phyloP scores from a whole-genome alignment of 768 basidiomycete species.

The Boletus rubroflammeus region DNA sequence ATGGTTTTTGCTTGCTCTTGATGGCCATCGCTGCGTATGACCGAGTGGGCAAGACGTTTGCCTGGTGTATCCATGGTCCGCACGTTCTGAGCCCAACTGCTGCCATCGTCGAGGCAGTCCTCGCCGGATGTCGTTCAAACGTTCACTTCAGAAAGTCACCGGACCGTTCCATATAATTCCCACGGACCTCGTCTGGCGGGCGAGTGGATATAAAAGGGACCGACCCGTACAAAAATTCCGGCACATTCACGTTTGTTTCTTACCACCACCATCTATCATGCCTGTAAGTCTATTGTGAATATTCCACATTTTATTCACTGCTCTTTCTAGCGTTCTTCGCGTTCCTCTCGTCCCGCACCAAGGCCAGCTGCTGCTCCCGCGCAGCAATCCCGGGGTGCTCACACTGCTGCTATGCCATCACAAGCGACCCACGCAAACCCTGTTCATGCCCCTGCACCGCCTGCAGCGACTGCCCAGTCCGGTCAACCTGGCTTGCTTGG shows the following conservation, averaged over 20 bases:
- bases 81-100: slow-evolving; percentile 5
- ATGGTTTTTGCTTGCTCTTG: slow-evolving; percentile 14
- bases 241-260: slow-evolving; percentile 10
- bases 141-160: slow-evolving; percentile 5
- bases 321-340: slow-evolving; percentile 63
- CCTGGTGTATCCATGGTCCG: slow-evolving; percentile 26
- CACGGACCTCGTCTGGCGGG: slow-evolving; percentile 9
- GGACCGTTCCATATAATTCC: slow-evolving; percentile 15
- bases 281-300: slow-evolving; percentile 38
- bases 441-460: slow-evolving; percentile 39
- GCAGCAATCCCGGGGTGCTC: slow-evolving; percentile 43
- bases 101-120: slow-evolving; percentile 9
- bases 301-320: not conserved
- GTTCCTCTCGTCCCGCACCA: slow-evolving; percentile 60
- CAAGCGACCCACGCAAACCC: slow-evolving; percentile 42
- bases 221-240: slow-evolving; percentile 13
- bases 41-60: slow-evolving; percentile 21
- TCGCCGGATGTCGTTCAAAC: no score
- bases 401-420: slow-evolving; percentile 47
- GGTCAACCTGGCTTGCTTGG: slow-evolving; percentile 69
- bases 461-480: slow-evolving; percentile 35
- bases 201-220: slow-evolving; percentile 21
- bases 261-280: slow-evolving; percentile 36
- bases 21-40: slow-evolving; percentile 16
- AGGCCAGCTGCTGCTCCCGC: slow-evolving; percentile 51